These are phyloP conservation scores for Sugiyamaella japonica DNA, from an alignment of 1,139 yeast species.

Conservation along the genomic window DNA sequence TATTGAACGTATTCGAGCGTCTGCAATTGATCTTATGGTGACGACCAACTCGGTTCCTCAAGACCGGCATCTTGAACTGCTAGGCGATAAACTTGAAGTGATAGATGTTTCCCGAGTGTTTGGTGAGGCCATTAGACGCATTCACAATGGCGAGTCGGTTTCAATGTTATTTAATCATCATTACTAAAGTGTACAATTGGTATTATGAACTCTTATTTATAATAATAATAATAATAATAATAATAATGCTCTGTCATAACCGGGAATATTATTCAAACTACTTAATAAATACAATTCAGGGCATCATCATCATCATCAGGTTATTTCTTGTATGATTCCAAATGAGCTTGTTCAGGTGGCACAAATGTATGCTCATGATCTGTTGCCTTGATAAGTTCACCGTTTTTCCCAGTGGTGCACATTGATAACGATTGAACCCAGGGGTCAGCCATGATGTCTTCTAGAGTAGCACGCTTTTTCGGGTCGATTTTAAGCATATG, in stretches of 20 bases:
- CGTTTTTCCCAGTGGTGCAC: constrained; percentile 47
- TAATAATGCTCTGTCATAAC: not conserved
- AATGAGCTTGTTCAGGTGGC: constrained; percentile 49
- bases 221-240: constrained; percentile 13
- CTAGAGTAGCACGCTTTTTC: constrained; percentile 62
- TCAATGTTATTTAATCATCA: constrained; percentile 84
- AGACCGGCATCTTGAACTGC: constrained; percentile 48
- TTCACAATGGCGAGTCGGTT: constrained; percentile 95
- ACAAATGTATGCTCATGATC: constrained; percentile 61
- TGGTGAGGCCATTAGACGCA: constrained; percentile 93
- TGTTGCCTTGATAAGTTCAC: constrained; percentile 48
- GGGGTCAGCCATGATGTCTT: constrained; percentile 63
- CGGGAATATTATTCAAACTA: constrained; percentile 4
- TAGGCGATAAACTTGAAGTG: constrained; percentile 72
- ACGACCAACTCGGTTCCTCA: constrained; percentile 97
- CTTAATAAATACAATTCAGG: constrained; percentile 10
- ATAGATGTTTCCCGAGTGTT: constrained; percentile 84
- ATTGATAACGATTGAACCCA: constrained; percentile 66
- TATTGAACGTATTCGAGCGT: constrained; percentile 61
- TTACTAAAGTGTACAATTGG: not conserved
- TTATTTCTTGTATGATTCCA: constrained; percentile 44
- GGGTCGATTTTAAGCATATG: constrained; percentile 75
- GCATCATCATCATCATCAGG: too few species aligned
- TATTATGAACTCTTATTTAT: not conserved
- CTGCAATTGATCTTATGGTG: constrained; percentile 78